Percentiles rank a stretch among this genome's conserved stretches.
phyloP scores from a whole-genome alignment of 768 basidiomycete genomes.

The Tylopilus subfusipes region DNA sequence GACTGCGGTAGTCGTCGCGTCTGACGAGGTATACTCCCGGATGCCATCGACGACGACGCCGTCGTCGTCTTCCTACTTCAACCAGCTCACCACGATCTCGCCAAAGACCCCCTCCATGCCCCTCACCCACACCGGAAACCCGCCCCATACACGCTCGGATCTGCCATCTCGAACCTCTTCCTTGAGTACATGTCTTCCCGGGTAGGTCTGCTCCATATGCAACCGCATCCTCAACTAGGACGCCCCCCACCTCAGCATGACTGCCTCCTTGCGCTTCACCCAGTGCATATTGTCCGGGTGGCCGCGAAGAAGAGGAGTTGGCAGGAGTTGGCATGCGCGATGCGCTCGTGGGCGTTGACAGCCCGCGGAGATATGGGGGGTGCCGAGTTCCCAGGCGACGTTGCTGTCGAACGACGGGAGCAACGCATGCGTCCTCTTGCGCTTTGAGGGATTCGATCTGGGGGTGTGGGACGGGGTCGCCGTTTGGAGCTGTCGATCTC shows the following conservation, averaged over 20 bases:
- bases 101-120: constrained; percentile 34
- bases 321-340: constrained; percentile 27
- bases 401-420: constrained; percentile 30
- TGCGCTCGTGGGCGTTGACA: constrained; percentile 16
- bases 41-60: constrained; percentile 30
- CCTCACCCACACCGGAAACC: constrained; percentile 33
- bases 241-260: constrained; percentile 31
- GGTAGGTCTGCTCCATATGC: not conserved
- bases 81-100: constrained; percentile 35
- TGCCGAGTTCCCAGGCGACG: constrained; percentile 34
- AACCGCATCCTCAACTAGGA: constrained; percentile 26
- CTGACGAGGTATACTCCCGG: constrained; percentile 20
- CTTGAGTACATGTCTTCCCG: not conserved
- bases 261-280: constrained; percentile 34
- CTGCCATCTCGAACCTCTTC: constrained; percentile 23
- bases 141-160: constrained; percentile 31
- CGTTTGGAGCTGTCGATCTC: no score
- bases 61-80: constrained; percentile 32
- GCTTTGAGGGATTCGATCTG: constrained; percentile 21
- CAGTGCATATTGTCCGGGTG: constrained; percentile 31
- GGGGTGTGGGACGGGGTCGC: not conserved
- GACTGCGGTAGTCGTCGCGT: not conserved
- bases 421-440: constrained; percentile 25
- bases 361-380: constrained; percentile 22
- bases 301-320: constrained; percentile 33